These are phyloP conservation scores for Leptographium galeiforme DNA, from an alignment of 2,329 filamentous ascomycete genomes.

Conservation along the genomic window DNA sequence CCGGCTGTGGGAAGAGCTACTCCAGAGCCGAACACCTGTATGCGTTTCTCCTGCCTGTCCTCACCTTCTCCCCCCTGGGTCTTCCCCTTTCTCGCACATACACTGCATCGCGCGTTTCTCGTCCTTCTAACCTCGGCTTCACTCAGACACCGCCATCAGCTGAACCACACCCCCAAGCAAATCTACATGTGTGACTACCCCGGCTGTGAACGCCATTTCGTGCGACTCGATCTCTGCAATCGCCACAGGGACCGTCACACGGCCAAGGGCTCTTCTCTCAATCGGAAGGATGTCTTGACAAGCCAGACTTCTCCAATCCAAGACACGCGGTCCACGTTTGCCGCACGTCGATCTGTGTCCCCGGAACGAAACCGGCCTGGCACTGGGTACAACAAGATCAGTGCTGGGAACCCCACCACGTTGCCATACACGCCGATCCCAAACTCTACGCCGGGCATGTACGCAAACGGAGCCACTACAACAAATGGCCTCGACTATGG, in stretches of 20 bases:
- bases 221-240: constrained; percentile 83
- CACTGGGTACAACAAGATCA: constrained; percentile 25
- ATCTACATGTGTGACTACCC: constrained; percentile 90
- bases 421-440: constrained; percentile 31
- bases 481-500: constrained; percentile 29
- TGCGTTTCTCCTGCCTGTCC: constrained; percentile 21
- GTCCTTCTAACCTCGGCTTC: background rate
- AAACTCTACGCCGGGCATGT: constrained; percentile 26
- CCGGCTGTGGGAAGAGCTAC: constrained; percentile 90
- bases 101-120: background rate
- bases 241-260: constrained; percentile 72
- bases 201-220: constrained; percentile 80
- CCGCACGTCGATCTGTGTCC: constrained; percentile 28
- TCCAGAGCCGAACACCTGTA: constrained; percentile 91
- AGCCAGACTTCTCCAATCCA: constrained; percentile 31
- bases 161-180: constrained; percentile 92
- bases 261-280: constrained; percentile 63
- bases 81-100: background rate
- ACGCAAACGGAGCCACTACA: constrained; percentile 16
- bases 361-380: constrained; percentile 33
- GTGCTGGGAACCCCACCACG: constrained; percentile 18
- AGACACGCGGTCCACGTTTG: constrained; percentile 26
- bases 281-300: constrained; percentile 57
- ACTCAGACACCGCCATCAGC: constrained; percentile 66
- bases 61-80: background rate